Evolutionary conservation across 768 basidiomycete genomes (phyloP).

Genomic region (Auriscalpium vulgare): DNA sequence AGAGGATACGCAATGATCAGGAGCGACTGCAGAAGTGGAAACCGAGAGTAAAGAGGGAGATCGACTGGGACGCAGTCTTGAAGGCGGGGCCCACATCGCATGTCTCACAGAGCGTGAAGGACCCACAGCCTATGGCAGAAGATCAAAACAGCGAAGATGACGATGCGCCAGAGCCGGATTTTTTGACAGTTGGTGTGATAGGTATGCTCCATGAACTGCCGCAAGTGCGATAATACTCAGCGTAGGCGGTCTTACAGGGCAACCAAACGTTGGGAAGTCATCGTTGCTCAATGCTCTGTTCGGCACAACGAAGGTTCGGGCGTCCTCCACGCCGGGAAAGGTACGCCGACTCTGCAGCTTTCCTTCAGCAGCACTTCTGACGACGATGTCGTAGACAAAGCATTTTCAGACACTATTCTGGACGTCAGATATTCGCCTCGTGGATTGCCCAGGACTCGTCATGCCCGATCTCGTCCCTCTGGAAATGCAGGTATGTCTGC

Average conservation of each 20-base stretch:
- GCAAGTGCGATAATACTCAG: background rate
- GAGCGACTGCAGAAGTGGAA: slow-evolving; percentile 53
- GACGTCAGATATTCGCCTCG: slow-evolving; percentile 79
- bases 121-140: background rate
- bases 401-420: slow-evolving; percentile 93
- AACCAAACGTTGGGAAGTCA: slow-evolving; percentile 95
- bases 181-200: slow-evolving; percentile 76
- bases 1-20: slow-evolving; percentile 38
- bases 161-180: slow-evolving; percentile 34
- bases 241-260: slow-evolving; percentile 40
- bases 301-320: slow-evolving; percentile 66
- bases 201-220: slow-evolving; percentile 30
- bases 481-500: slow-evolving; percentile 61
- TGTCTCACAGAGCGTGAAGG: slow-evolving; percentile 6
- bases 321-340: slow-evolving; percentile 84
- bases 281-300: slow-evolving; percentile 89
- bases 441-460: slow-evolving; percentile 93
- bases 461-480: slow-evolving; percentile 78
- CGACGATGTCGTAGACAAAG: slow-evolving; percentile 54
- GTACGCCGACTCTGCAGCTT: slow-evolving; percentile 25
- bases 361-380: background rate
- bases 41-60: slow-evolving; percentile 49
- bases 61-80: slow-evolving; percentile 67
- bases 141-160: slow-evolving; percentile 11
- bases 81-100: slow-evolving; percentile 29